phyloP scores from a whole-genome alignment of 1,284 basidiomycete genomes.

The Trichosporon faecale region DNA sequence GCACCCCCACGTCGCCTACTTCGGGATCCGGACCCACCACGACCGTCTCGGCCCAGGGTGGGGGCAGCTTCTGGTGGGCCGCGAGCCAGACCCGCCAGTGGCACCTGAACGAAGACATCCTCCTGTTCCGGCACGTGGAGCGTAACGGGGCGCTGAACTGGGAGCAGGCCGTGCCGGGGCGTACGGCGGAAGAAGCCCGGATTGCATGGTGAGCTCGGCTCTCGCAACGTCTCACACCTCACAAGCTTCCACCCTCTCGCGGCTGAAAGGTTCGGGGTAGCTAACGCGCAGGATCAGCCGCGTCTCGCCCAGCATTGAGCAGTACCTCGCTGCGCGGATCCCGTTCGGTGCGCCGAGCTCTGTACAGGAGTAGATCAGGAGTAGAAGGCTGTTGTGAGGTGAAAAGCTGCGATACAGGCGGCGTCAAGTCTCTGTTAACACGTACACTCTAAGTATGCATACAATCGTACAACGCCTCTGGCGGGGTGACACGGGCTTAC shows the following conservation, averaged over 20 bases:
- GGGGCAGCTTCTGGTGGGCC: background rate
- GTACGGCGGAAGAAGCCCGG: constrained; percentile 3
- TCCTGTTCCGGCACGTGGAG: constrained; percentile 8
- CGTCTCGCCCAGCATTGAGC: constrained; percentile 1
- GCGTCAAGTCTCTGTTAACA: background rate
- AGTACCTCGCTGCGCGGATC: constrained; percentile 9
- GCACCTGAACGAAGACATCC: constrained; percentile 13
- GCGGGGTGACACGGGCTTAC: background rate
- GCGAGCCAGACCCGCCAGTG: constrained; percentile 11
- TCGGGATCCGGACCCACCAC: too few species aligned
- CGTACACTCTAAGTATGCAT: constrained; percentile 10
- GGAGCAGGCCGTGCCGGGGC: constrained; percentile 12
- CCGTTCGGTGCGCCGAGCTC: background rate
- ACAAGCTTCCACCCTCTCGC: too few species aligned
- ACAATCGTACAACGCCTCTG: constrained; percentile 1
- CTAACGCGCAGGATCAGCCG: background rate
- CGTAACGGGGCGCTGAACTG: background rate
- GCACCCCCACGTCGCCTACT: background rate
- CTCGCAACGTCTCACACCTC: too few species aligned
- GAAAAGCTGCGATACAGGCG: background rate
- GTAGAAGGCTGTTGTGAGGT: background rate
- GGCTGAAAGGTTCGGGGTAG: too few species aligned
- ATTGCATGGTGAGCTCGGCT: constrained; percentile 12
- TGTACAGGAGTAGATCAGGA: background rate
- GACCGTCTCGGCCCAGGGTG: background rate